These are phyloP conservation scores for Pterocarpus macrocarpus DNA, from an alignment of 306 rosid genomes.

Conservation along the genomic window DNA sequence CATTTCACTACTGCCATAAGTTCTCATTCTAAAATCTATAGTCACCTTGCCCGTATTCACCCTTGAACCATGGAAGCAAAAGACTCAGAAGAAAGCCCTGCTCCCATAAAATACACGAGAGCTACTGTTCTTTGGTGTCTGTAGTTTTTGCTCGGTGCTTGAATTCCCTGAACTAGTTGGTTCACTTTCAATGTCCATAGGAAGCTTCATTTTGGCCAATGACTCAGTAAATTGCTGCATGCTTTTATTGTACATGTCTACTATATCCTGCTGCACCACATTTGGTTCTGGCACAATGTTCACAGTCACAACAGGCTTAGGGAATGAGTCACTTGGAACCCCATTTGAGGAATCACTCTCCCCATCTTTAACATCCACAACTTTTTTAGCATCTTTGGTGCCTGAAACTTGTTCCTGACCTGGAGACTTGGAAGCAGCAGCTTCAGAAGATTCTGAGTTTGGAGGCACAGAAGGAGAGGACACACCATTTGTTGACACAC, in stretches of 20 bases:
- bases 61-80: constrained; percentile 53
- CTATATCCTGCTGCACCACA: constrained; percentile 94
- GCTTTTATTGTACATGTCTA: constrained; percentile 98
- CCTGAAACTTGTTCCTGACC: constrained; percentile 58
- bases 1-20: constrained; percentile 66
- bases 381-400: constrained; percentile 55
- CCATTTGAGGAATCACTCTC: constrained; percentile 73
- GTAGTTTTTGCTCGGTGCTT: constrained; percentile 74
- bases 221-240: constrained; percentile 99
- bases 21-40: constrained; percentile 64
- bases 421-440: constrained; percentile 55
- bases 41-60: constrained; percentile 65
- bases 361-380: constrained; percentile 64
- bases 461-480: constrained; percentile 64
- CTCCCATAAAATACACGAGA: constrained; percentile 96
- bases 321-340: constrained; percentile 56
- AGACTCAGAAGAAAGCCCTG: constrained; percentile 91
- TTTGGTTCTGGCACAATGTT: constrained; percentile 78
- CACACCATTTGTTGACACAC: constrained; percentile 71
- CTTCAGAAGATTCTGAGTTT: constrained; percentile 70
- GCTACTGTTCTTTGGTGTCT: constrained; percentile 60
- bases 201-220: constrained; percentile 97
- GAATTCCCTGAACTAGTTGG: constrained; percentile 85
- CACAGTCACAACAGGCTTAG: constrained; percentile 69
- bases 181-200: constrained; percentile 80